These are phyloP conservation scores for Entomortierella chlamydospora DNA, from an alignment of 192 early-diverging fungal genomes.

Conservation along the genomic window DNA sequence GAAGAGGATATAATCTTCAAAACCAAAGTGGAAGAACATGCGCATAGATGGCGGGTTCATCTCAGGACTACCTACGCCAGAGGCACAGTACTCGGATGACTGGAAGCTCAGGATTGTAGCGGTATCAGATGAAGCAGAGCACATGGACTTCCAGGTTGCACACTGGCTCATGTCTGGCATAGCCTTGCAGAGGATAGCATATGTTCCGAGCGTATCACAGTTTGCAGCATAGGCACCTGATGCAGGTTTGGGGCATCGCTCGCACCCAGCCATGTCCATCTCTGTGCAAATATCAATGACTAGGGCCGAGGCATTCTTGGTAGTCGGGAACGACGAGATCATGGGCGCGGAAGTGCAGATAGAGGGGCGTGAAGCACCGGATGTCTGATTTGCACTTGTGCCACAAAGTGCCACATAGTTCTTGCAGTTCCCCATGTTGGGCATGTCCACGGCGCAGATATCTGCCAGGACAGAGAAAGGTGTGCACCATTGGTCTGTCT, in stretches of 20 bases:
- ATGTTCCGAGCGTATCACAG: conserved; percentile 69
- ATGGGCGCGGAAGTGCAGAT: conserved; percentile 49
- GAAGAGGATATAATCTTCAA: conserved; percentile 72
- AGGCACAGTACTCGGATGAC: conserved; percentile 44
- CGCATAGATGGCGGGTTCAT: conserved; percentile 64
- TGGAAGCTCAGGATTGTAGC: conserved; percentile 17
- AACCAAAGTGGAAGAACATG: conserved; percentile 75
- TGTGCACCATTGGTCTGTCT: conserved; percentile 62
- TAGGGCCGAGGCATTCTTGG: conserved; percentile 54
- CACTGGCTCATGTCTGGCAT: conserved; percentile 77
- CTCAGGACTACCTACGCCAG: conserved; percentile 39
- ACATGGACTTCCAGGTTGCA: conserved; percentile 60
- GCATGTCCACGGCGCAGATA: conserved; percentile 64
- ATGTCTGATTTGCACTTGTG: conserved; percentile 15
- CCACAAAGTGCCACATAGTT: conserved; percentile 53
- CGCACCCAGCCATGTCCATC: conserved; percentile 50
- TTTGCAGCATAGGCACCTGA: conserved; percentile 59
- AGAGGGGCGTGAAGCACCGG: conserved; percentile 31
- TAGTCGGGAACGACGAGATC: conserved; percentile 59
- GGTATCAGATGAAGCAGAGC: conserved; percentile 44
- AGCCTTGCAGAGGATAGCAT: conserved; percentile 65
- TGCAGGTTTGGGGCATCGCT: conserved; percentile 47
- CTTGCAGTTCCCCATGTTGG: conserved; percentile 57
- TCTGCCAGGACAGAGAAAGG: conserved; percentile 59
- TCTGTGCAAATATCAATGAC: conserved; percentile 57